Percentiles rank a stretch among this genome's conserved stretches.
Evolutionary conservation across 2,329 filamentous ascomycete species (phyloP).

Genomic region (Cercospora berteroae): DNA sequence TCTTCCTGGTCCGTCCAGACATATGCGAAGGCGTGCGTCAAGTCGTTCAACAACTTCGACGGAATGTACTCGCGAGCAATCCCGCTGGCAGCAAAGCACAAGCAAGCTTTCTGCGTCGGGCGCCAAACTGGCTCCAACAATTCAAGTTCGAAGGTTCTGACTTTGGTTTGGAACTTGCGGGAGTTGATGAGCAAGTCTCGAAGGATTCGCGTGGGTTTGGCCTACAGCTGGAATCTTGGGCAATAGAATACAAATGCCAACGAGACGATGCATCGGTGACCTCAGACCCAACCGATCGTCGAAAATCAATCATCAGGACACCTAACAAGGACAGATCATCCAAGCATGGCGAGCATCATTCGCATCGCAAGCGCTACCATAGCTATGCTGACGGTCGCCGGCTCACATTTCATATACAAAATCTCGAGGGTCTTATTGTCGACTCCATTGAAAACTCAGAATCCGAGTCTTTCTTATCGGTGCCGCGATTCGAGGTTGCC

Average conservation of each 20-base stretch:
- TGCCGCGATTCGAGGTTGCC: slow-evolving; percentile 84
- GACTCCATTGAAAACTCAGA: slow-evolving; percentile 84
- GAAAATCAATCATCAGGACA: slow-evolving; percentile 70
- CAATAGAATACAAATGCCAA: slow-evolving; percentile 82
- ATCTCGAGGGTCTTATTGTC: slow-evolving; percentile 85
- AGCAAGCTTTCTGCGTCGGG: slow-evolving; percentile 69
- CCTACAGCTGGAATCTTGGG: slow-evolving; percentile 83
- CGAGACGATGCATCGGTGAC: slow-evolving; percentile 52
- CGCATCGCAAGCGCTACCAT: slow-evolving; percentile 49
- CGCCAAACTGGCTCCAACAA: slow-evolving; percentile 82
- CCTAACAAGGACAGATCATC: slow-evolving; percentile 44
- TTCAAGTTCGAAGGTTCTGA: slow-evolving; percentile 83
- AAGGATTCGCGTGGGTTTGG: slow-evolving; percentile 78
- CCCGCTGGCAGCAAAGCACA: slow-evolving; percentile 45
- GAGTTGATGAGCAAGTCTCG: slow-evolving; percentile 80
- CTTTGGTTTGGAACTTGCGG: slow-evolving; percentile 86
- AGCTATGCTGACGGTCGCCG: slow-evolving; percentile 71
- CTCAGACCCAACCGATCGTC: slow-evolving; percentile 48
- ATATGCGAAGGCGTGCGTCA: slow-evolving; percentile 90
- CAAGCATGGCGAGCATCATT: slow-evolving; percentile 35
- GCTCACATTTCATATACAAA: slow-evolving; percentile 74
- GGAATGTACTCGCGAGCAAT: slow-evolving; percentile 58
- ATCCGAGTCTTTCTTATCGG: slow-evolving; percentile 76
- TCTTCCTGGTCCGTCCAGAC: slow-evolving; percentile 87
- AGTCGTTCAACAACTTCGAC: slow-evolving; percentile 79